phyloP scores from a whole-genome alignment of 768 basidiomycete species.

The Artomyces pyxidatus region DNA sequence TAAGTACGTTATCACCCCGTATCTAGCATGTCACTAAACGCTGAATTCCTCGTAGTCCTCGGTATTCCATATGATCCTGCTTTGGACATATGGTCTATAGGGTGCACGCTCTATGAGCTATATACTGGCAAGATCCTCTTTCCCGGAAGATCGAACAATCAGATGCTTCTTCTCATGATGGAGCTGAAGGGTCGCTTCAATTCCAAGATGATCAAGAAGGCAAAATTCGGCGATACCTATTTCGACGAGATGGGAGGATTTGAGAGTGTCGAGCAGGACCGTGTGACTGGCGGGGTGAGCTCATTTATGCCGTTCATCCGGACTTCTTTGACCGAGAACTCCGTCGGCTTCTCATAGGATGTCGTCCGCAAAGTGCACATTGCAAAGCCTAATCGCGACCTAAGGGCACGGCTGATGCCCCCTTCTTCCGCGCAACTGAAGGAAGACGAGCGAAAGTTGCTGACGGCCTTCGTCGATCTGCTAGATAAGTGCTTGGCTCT shows the following conservation, averaged over 20 bases:
- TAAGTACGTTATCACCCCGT: slow-evolving; percentile 55
- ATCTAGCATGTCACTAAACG: slow-evolving; percentile 8
- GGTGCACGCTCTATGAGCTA: slow-evolving; percentile 93
- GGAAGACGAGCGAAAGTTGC: slow-evolving; percentile 80
- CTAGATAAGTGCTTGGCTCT: slow-evolving; percentile 86
- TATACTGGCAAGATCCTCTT: slow-evolving; percentile 97
- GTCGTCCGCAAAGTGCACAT: slow-evolving; percentile 74
- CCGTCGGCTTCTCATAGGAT: slow-evolving; percentile 45
- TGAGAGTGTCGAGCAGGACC: slow-evolving; percentile 74
- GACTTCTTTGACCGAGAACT: slow-evolving; percentile 13
- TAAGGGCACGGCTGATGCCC: slow-evolving; percentile 77
- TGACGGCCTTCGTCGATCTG: slow-evolving; percentile 79
- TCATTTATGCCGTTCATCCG: slow-evolving; percentile 1
- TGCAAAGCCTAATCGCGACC: slow-evolving; percentile 74
- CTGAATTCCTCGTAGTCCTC: slow-evolving; percentile 50
- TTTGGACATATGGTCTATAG: slow-evolving; percentile 94
- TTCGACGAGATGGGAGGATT: slow-evolving; percentile 93
- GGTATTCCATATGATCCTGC: slow-evolving; percentile 92
- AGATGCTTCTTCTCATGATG: slow-evolving; percentile 98
- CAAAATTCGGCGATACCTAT: slow-evolving; percentile 84
- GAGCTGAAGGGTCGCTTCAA: slow-evolving; percentile 94
- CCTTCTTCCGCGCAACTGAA: slow-evolving; percentile 68
- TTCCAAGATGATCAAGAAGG: slow-evolving; percentile 89
- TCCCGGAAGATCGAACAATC: slow-evolving; percentile 94
- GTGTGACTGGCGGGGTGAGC: slow-evolving; percentile 77